Evolutionary conservation across 2,329 filamentous ascomycete species (phyloP), one percentile per base, ranked within the genome.

Genomic region (Scedosporium dehoogii): DNA sequence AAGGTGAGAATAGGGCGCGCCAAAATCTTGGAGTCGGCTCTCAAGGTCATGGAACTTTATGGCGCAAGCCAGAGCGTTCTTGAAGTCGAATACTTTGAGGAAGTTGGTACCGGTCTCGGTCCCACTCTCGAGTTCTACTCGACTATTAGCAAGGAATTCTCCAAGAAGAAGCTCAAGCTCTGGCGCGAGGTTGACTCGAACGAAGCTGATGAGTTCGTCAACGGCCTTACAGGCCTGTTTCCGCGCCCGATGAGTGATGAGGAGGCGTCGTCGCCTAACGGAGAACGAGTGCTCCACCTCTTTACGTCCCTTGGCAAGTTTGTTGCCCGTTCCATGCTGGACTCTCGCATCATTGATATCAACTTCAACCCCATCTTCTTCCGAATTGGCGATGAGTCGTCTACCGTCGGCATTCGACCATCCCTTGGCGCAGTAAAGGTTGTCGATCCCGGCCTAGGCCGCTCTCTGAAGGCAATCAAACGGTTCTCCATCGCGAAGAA

Each of bases 11-110:
- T 99, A 64, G 96, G 93, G 4, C 86, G 94, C 53, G 86, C 85
- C n/a, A 92, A 96, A 69, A 97, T 99, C 56, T 81, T 99, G 6
- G 94, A 99, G 72, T 97, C 94, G 14, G 94, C 94, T 0, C 81
- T 97, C 73, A 99, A 99, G 75, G 94, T 99, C 33, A 97, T 99
- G 93, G 93, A 99, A 69, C 83, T 97, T 2, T 99, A 99, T 69
- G 94, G 94, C 0, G 91, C 91, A n/a, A 96, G 93, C 1, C 91
- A 96, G 64, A 97, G 93, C 72, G 90, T 97, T 29, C 78, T 99
- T 0, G 94, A 99, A 71, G 93, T 99, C 1, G 96, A 99, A 70
- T 99, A 99, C 71, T 99, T 99, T 68, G 94, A 97, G 70, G 94
- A 99, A 75, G 94, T 99, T 23, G 94, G 94, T 63, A 99, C 96